A percentile compares a stretch with the other conserved stretches of the same genome.
Conservation (phyloP, 495 filamentous ascomycete species). For the Pyronema domesticum region DNA sequence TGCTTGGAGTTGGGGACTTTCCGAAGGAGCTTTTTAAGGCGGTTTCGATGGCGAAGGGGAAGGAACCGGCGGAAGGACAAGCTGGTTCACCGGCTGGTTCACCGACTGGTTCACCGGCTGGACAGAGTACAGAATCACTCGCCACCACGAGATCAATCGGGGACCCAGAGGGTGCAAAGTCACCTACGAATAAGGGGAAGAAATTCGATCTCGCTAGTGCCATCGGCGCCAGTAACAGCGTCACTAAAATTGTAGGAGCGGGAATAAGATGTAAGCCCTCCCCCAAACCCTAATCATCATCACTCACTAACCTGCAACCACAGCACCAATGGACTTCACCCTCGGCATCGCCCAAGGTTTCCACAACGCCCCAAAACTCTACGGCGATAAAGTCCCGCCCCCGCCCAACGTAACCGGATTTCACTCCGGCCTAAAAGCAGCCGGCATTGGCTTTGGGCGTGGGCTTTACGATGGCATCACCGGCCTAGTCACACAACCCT, state of each 20-base stretch:
- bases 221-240: conserved; percentile 42
- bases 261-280: conserved; percentile 54
- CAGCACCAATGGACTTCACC: conserved; percentile 51
- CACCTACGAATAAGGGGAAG: not conserved
- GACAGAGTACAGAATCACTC: not conserved
- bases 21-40: conserved; percentile 53
- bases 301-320: conserved; percentile 48
- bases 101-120: conserved; percentile 4
- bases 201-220: conserved; percentile 30
- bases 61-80: conserved; percentile 9
- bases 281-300: conserved; percentile 61
- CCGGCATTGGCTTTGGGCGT: conserved; percentile 45
- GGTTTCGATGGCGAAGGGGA: conserved; percentile 17
- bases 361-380: conserved; percentile 64
- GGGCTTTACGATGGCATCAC: conserved; percentile 60
- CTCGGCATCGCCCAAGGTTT: conserved; percentile 62
- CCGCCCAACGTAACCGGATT: conserved; percentile 46
- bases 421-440: conserved; percentile 47
- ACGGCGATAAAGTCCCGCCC: conserved; percentile 42
- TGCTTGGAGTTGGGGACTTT: conserved; percentile 69
- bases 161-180: not conserved
- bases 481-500: conserved; percentile 49
- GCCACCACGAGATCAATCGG: not conserved
- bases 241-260: conserved; percentile 48
- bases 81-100: not conserved